Evolutionary conservation across 495 filamentous ascomycete genomes (phyloP), one percentile per base, ranked within the genome.

Genomic region (Aspergillus mulundensis): DNA sequence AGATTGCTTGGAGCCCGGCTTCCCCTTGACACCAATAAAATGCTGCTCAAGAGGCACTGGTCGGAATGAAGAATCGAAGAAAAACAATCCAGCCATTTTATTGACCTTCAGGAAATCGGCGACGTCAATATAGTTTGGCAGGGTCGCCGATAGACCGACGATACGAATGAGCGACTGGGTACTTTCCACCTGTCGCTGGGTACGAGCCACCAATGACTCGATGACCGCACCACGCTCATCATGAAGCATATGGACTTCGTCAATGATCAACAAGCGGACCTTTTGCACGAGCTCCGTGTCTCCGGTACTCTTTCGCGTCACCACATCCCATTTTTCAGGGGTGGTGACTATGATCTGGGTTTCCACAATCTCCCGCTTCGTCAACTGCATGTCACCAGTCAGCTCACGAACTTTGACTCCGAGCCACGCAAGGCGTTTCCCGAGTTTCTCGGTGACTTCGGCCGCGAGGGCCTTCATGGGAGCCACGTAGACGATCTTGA

Each of bases 241-340:
- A 64, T 99, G 94, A 60, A 99, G 85, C 94, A 99, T 99, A 63
- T 99, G 94, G 2, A 99, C 94, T 72, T 99, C 94, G 70, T 99
- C 94, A 64, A 99, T 96, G 60, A 99, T 97, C 48, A 99, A 81
- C 25, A 99, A 75, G 16, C 94, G 84, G 11, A 99, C 94, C 63
- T 99, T 98, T 63, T 97, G 94, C 3, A 97, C 94, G 11, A 99
- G 81, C 66, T 97, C 95, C 6, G 95, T 97, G 66, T 99, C 94
- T 3, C 94, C 94, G 1, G 90, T 96, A 45, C 94, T 93, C 70
- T 97, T 99, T 41, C 94, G 80, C 10, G 94, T 99, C 30, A 97
- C 88, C 12, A 97, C 93, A 72, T 99, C 94, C 94, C 94, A 99
- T 76, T 99, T 99, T 69, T 99, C 94, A 47, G 94, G 94, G 10